phyloP scores from a whole-genome alignment of 495 filamentous ascomycete species.

The Parathielavia hyrcaniae region DNA sequence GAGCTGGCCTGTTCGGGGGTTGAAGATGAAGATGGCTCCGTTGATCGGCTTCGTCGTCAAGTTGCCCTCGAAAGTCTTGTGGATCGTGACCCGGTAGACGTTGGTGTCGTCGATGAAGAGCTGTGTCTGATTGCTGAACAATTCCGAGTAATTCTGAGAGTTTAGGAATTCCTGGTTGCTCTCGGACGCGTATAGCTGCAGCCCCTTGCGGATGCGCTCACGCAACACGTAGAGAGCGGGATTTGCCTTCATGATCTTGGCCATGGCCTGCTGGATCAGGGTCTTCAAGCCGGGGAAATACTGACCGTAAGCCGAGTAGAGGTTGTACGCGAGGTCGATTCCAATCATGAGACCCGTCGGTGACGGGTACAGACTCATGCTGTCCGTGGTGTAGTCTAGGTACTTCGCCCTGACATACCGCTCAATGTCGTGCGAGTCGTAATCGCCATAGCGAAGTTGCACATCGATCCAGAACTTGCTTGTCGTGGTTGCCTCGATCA shows the following conservation, averaged over 20 bases:
- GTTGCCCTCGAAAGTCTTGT: slow-evolving; percentile 99
- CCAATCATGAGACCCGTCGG: slow-evolving; percentile 98
- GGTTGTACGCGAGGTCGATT: slow-evolving; percentile 95
- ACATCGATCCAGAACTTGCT: slow-evolving; percentile 99
- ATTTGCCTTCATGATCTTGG: slow-evolving; percentile 99
- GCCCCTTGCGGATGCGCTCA: slow-evolving; percentile 97
- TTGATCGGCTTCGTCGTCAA: slow-evolving; percentile 99
- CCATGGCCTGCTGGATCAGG: slow-evolving; percentile 96
- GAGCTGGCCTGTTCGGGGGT: slow-evolving; percentile 91
- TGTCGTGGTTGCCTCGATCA: slow-evolving; percentile 88
- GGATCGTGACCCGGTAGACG: slow-evolving; percentile 98
- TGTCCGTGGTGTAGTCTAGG: slow-evolving; percentile 97
- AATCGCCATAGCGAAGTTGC: slow-evolving; percentile 96
- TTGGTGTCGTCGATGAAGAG: slow-evolving; percentile 99
- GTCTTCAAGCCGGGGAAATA: slow-evolving; percentile 98
- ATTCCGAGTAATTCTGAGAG: slow-evolving; percentile 98
- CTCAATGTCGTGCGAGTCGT: slow-evolving; percentile 98
- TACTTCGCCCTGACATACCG: slow-evolving; percentile 97
- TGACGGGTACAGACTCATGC: slow-evolving; percentile 98
- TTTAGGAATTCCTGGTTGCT: slow-evolving; percentile 99
- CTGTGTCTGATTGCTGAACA: slow-evolving; percentile 99
- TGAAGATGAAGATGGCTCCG: slow-evolving; percentile 99
- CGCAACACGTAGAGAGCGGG: slow-evolving; percentile 93
- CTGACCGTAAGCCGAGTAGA: slow-evolving; percentile 96
- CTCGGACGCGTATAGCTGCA: slow-evolving; percentile 96